A percentile compares a stretch with the other conserved stretches of the same genome.
phyloP scores from a whole-genome alignment of 768 basidiomycete genomes.

The Phylloporus sp. region DNA sequence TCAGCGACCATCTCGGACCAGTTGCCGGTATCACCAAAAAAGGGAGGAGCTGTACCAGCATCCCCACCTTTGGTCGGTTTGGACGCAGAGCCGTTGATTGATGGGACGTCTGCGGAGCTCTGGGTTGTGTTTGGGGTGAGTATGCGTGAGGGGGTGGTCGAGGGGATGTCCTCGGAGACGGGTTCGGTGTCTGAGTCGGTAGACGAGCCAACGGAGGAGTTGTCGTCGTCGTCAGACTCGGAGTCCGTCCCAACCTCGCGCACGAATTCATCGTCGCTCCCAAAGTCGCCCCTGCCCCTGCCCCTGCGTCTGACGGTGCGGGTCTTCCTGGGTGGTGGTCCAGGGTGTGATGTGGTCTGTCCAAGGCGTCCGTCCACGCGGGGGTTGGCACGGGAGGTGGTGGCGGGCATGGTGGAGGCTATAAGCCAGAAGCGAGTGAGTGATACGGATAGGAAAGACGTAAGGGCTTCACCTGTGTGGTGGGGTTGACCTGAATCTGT shows the following conservation, averaged over 20 bases:
- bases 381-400: conserved; percentile 32
- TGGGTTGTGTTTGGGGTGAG: conserved; percentile 69
- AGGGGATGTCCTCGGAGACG: conserved; percentile 57
- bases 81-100: conserved; percentile 19
- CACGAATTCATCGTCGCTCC: conserved; percentile 77
- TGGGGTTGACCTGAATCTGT: conserved; percentile 23
- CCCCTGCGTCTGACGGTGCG: conserved; percentile 58
- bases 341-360: conserved; percentile 31
- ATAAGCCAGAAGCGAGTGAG: conserved; percentile 1
- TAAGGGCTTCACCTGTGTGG: conserved; percentile 34
- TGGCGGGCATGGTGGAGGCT: conserved; percentile 45
- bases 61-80: conserved; percentile 28
- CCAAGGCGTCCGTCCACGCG: conserved; percentile 24
- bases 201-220: conserved; percentile 54
- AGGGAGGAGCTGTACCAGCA: conserved; percentile 39
- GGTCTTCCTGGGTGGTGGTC: conserved; percentile 32
- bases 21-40: conserved; percentile 52
- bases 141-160: conserved; percentile 47
- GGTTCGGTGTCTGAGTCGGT: conserved; percentile 74
- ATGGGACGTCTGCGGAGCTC: conserved; percentile 45
- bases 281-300: conserved; percentile 52
- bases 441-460: conserved; percentile 21
- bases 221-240: conserved; percentile 57
- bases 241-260: conserved; percentile 70
- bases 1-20: conserved; percentile 89